Evolutionary conservation across 176 grass and related monocot species (phyloP).

Genomic region (Tillandsia leiboldiana): DNA sequence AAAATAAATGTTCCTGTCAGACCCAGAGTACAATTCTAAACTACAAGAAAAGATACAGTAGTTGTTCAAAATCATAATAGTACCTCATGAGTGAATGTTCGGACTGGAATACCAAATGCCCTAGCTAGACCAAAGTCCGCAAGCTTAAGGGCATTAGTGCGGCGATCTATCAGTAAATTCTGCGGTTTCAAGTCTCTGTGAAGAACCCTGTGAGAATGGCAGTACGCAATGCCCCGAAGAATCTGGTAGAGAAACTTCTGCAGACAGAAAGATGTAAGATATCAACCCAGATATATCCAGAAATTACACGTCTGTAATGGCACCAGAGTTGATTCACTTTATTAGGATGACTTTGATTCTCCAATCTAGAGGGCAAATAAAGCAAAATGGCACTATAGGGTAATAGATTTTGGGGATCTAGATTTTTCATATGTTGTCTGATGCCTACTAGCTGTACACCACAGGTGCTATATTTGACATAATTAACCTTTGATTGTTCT

Average conservation of each 20-base stretch:
- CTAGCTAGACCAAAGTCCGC: slow-evolving; percentile 95
- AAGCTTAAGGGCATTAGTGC: slow-evolving; percentile 71
- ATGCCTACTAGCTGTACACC: too few relatives aligned
- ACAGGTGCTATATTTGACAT: not conserved
- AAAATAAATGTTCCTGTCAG: not conserved
- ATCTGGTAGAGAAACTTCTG: slow-evolving; percentile 86
- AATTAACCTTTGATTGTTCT: not conserved
- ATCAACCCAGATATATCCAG: not conserved
- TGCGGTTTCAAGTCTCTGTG: slow-evolving; percentile 92
- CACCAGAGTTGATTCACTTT: not conserved
- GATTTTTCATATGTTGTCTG: too few relatives aligned
- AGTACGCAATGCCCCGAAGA: slow-evolving; percentile 72
- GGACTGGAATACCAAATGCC: slow-evolving; percentile 72
- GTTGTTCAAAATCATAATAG: not conserved
- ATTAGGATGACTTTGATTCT: too few relatives aligned
- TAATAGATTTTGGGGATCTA: too few relatives aligned
- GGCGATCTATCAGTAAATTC: slow-evolving; percentile 81
- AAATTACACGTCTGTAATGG: not conserved
- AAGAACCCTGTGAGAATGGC: slow-evolving; percentile 85
- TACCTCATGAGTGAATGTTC: slow-evolving; percentile 89
- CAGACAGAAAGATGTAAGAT: slow-evolving; percentile 3
- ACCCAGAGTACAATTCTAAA: not conserved
- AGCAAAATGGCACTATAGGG: not conserved
- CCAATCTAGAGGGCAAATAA: not conserved
- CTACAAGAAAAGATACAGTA: not conserved